Conservation (phyloP, 306 rosid species). For the Sophora flavescens region DNA sequence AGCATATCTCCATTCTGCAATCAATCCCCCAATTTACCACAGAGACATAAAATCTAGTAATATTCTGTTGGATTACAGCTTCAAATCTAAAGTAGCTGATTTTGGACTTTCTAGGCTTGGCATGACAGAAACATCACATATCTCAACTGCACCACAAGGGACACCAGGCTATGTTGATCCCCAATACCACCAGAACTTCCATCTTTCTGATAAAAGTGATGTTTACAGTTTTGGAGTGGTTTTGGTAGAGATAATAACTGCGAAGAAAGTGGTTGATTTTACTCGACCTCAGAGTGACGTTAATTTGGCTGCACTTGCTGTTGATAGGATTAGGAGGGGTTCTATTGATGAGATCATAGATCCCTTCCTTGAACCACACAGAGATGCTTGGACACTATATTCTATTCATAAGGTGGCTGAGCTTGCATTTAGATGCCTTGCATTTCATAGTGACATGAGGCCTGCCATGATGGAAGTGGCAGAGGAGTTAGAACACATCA, state of each 20-base stretch:
- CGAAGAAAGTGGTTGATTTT: constrained; percentile 94
- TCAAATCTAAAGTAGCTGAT: constrained; percentile 96
- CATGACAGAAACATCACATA: constrained; percentile 80
- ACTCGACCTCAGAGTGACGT: constrained; percentile 77
- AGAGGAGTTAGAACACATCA: constrained; percentile 80
- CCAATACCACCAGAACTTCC: constrained; percentile 96
- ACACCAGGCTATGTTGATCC: constrained; percentile 99
- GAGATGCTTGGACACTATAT: constrained; percentile 98
- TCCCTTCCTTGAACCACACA: constrained; percentile 85
- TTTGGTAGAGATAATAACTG: constrained; percentile 90
- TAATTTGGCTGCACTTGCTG: constrained; percentile 96
- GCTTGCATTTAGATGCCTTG: constrained; percentile 97
- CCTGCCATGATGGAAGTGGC: constrained; percentile 97
- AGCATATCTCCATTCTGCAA: constrained; percentile 90
- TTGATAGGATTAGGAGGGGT: constrained; percentile 88
- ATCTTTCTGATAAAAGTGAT: constrained; percentile 95
- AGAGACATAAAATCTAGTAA: constrained; percentile 95
- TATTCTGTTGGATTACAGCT: constrained; percentile 79
- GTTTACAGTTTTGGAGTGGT: constrained; percentile 98
- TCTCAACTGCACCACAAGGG: constrained; percentile 98
- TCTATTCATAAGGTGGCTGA: constrained; percentile 91
- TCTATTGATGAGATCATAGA: constrained; percentile 83
- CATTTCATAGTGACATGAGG: constrained; percentile 92
- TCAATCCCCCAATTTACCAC: constrained; percentile 93
- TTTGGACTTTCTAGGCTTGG: constrained; percentile 98